phyloP scores from a whole-genome alignment of 805 yeast genomes.

The Candida fluviatilis region DNA sequence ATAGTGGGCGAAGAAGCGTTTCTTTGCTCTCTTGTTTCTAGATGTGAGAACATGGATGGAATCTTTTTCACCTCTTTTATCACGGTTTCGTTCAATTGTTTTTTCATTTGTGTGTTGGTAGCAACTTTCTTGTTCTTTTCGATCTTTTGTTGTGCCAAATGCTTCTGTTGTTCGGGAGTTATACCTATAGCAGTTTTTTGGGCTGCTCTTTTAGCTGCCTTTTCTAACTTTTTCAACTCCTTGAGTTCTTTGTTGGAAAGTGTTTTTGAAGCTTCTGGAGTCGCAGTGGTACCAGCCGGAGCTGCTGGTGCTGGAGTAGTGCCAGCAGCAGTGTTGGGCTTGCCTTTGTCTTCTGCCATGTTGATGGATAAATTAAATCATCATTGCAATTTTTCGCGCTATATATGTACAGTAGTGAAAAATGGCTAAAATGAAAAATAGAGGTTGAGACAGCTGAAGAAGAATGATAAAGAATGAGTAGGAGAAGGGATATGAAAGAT shows the following conservation, averaged over 20 bases:
- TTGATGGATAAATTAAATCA: not conserved
- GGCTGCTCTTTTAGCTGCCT: constrained; percentile 91
- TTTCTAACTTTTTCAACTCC: constrained; percentile 82
- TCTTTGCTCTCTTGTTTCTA: constrained; percentile 77
- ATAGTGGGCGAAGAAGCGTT: constrained; percentile 52
- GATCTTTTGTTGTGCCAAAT: constrained; percentile 38
- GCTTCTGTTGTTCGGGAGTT: constrained; percentile 41
- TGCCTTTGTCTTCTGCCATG: constrained; percentile 2
- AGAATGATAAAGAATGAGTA: not conserved
- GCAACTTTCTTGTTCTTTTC: constrained; percentile 38
- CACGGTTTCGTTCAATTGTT: constrained; percentile 50
- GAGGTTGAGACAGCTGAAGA: no score
- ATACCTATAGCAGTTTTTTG: constrained; percentile 68
- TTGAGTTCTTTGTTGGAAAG: constrained; percentile 78
- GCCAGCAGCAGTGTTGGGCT: constrained; percentile 2
- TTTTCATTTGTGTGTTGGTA: constrained; percentile 47
- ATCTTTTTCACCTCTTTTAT: constrained; percentile 38
- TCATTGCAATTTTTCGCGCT: constrained; percentile 1
- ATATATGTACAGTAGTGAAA: no score
- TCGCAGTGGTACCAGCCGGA: not conserved
- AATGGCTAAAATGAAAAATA: no score
- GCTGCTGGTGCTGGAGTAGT: not conserved
- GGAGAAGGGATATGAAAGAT: no score
- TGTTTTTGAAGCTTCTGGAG: constrained; percentile 4
- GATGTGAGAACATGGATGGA: constrained; percentile 70